Conservation (phyloP, 1,139 yeast genomes). For the Wickerhamomyces sp. region DNA sequence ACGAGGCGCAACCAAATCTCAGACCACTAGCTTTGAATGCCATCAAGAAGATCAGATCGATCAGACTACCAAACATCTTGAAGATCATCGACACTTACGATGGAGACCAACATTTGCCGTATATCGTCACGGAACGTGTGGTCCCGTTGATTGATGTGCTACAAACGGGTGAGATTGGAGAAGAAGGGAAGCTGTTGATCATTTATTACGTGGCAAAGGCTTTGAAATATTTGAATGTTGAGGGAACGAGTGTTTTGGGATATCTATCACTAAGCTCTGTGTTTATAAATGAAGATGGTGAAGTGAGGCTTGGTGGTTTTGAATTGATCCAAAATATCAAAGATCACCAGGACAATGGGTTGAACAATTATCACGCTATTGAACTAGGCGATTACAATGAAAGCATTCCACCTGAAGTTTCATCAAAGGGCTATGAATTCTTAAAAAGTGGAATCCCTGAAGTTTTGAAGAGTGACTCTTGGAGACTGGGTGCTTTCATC, state of each 20-base stretch:
- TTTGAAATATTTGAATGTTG: constrained; percentile 55
- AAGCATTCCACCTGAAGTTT: constrained; percentile 41
- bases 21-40: constrained; percentile 58
- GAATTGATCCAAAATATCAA: constrained; percentile 57
- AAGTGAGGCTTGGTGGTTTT: constrained; percentile 83
- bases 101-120: constrained; percentile 44
- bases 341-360: constrained; percentile 42
- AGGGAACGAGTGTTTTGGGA: constrained; percentile 64
- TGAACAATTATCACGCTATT: constrained; percentile 26
- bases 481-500: constrained; percentile 54
- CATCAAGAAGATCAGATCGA: constrained; percentile 55
- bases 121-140: constrained; percentile 74
- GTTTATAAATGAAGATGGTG: constrained; percentile 64
- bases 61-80: constrained; percentile 77
- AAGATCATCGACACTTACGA: constrained; percentile 65
- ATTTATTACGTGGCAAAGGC: constrained; percentile 52
- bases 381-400: constrained; percentile 28
- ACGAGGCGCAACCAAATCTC: constrained; percentile 34
- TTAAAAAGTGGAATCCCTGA: constrained; percentile 31
- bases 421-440: constrained; percentile 37
- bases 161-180: constrained; percentile 22
- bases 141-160: constrained; percentile 43
- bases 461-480: constrained; percentile 52
- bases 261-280: constrained; percentile 54
- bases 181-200: constrained; percentile 50